phyloP scores from a whole-genome alignment of 306 rosid genomes.

The Begonia masoniana region DNA sequence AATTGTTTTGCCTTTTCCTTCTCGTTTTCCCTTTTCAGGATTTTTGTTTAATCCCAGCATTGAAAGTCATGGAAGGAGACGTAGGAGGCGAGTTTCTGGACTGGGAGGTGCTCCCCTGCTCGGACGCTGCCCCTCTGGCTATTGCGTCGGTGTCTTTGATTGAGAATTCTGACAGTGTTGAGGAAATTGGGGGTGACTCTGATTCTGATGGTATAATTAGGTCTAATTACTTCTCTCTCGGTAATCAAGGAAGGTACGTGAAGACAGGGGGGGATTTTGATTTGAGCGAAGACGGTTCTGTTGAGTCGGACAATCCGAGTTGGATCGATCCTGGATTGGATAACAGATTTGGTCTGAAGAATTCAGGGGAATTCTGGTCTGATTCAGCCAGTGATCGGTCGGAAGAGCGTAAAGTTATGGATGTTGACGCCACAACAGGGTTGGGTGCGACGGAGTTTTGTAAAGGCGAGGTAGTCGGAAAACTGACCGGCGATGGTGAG shows the following conservation, averaged over 20 bases:
- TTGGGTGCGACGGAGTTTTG: conserved; percentile 7
- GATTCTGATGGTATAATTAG: conserved; percentile 34
- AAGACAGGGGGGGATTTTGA: conserved; percentile 5
- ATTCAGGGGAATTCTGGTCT: conserved; percentile 32
- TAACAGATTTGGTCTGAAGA: conserved; percentile 11
- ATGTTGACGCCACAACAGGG: conserved; percentile 14
- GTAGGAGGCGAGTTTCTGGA: conserved; percentile 30
- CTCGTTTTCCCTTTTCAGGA: background rate
- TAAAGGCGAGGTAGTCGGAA: background rate
- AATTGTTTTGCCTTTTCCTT: background rate
- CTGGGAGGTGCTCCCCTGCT: conserved; percentile 48
- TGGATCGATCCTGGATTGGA: conserved; percentile 41
- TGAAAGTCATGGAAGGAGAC: conserved; percentile 22
- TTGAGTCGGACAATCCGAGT: conserved; percentile 42
- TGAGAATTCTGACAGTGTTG: conserved; percentile 6
- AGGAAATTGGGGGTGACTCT: conserved; percentile 24
- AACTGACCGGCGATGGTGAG: conserved; percentile 3
- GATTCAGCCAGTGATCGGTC: conserved; percentile 46
- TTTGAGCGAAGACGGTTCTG: conserved; percentile 24
- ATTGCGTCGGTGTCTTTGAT: conserved; percentile 3
- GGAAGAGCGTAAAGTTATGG: conserved; percentile 21
- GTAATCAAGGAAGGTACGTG: conserved; percentile 16
- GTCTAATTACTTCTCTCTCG: conserved; percentile 46
- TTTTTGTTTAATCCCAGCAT: conserved; percentile 1
- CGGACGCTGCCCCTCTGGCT: conserved; percentile 11